phyloP scores from a whole-genome alignment of 2,329 filamentous ascomycete genomes.

The Diaporthe sp. region DNA sequence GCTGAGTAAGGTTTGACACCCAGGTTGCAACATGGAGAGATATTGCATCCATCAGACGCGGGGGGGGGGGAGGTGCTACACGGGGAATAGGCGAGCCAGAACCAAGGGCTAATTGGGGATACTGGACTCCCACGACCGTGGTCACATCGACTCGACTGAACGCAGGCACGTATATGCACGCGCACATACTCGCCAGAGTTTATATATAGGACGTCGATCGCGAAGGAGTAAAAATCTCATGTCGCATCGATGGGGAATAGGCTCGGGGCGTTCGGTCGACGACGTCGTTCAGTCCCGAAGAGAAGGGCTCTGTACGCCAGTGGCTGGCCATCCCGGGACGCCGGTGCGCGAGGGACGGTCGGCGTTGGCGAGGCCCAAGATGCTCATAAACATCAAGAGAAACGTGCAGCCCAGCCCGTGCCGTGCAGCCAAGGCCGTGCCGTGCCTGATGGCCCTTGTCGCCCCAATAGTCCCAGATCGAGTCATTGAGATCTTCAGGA shows the following conservation, averaged over 20 bases:
- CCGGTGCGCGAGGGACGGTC: conserved; percentile 1
- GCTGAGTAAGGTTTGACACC: background rate
- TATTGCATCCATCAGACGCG: background rate
- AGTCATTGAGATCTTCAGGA: conserved; percentile 21
- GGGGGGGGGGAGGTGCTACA: background rate
- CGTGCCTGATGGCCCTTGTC: conserved; percentile 12
- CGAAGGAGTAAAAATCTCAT: background rate
- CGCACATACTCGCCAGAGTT: background rate
- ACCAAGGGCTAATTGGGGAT: background rate
- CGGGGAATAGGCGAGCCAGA: background rate
- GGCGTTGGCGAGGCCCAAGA: background rate
- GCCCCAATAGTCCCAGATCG: conserved; percentile 13
- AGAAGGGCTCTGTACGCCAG: background rate
- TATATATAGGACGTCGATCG: conserved; percentile 18
- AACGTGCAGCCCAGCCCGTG: conserved; percentile 20
- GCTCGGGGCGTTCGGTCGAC: conserved; percentile 12
- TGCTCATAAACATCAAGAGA: conserved; percentile 1
- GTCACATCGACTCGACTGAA: conserved; percentile 4
- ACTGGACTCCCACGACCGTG: background rate
- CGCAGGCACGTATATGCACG: background rate
- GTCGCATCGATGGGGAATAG: background rate
- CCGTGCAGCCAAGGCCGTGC: conserved; percentile 23
- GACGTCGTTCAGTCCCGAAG: background rate
- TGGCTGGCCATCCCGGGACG: background rate
- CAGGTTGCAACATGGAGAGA: background rate